A percentile compares a stretch with the other conserved stretches of the same genome.
These are phyloP conservation scores for Ascochyta fabae DNA, from an alignment of 2,329 filamentous ascomycete genomes.

Conservation along the genomic window DNA sequence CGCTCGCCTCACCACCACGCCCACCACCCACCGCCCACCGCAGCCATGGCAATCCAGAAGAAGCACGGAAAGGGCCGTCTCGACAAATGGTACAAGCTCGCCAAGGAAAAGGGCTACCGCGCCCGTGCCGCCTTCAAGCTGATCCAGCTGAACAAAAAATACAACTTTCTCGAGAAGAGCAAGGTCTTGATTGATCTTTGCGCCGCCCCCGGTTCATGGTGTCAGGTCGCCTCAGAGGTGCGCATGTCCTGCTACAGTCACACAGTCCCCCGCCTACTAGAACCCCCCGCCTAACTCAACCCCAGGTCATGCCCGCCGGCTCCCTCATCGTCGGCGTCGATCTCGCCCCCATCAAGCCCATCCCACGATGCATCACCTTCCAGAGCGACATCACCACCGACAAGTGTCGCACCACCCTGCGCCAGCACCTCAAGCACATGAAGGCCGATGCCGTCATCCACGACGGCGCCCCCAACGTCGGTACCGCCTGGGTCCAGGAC, in stretches of 20 bases:
- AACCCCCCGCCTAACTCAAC: background rate
- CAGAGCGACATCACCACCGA: conserved; percentile 98
- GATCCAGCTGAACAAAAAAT: conserved; percentile 98
- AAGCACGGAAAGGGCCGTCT: conserved; percentile 98
- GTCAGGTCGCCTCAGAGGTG: conserved; percentile 81
- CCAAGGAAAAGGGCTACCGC: conserved; percentile 97
- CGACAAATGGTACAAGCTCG: conserved; percentile 98
- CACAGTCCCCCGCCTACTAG: background rate
- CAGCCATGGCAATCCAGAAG: conserved; percentile 91
- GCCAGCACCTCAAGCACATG: conserved; percentile 90
- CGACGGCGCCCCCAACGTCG: conserved; percentile 96
- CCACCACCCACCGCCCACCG: conserved; percentile 20
- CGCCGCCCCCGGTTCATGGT: conserved; percentile 77
- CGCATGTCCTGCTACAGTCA: conserved; percentile 54
- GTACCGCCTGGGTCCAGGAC: conserved; percentile 97
- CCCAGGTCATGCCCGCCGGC: conserved; percentile 78
- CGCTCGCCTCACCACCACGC: conserved; percentile 1
- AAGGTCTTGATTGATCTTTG: conserved; percentile 97
- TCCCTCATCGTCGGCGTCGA: conserved; percentile 95
- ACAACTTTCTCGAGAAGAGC: conserved; percentile 96
- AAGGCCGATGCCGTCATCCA: conserved; percentile 96
- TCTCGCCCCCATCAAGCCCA: conserved; percentile 92
- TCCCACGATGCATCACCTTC: conserved; percentile 91
- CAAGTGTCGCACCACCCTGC: conserved; percentile 89
- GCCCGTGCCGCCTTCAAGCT: conserved; percentile 97